Conservation (phyloP, 352 stramenopile species). For the Pythium plurisporium region DNA sequence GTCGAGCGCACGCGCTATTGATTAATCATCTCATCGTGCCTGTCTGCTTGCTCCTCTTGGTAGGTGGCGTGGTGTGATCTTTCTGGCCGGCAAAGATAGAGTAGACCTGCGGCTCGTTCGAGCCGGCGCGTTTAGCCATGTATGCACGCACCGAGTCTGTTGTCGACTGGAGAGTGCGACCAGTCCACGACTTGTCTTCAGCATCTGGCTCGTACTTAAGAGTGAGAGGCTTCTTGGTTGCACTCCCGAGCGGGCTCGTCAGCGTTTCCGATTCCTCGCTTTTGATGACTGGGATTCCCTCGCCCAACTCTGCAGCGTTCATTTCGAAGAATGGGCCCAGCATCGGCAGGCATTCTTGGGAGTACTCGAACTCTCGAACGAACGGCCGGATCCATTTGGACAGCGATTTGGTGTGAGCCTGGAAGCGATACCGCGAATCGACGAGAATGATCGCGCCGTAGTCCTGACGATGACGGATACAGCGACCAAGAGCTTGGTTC, state of each 20-base stretch:
- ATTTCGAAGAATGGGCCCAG: conserved; percentile 63
- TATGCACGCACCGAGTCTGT: conserved; percentile 32
- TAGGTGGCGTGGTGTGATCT: not conserved
- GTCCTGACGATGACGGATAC: conserved; percentile 97
- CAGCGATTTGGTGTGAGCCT: conserved; percentile 54
- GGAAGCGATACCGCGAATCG: conserved; percentile 82
- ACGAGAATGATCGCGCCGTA: conserved; percentile 97
- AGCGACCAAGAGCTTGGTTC: conserved; percentile 98
- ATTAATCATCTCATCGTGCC: conserved; percentile 12
- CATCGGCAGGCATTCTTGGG: conserved; percentile 53
- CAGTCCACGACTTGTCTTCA: conserved; percentile 1
- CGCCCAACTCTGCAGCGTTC: conserved; percentile 40
- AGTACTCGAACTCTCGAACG: conserved; percentile 68
- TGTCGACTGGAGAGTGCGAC: conserved; percentile 16
- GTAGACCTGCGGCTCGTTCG: conserved; percentile 5
- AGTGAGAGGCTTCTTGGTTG: conserved; percentile 18
- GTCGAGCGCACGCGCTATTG: not conserved
- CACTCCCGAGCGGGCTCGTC: not conserved
- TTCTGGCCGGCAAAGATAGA: conserved; percentile 17
- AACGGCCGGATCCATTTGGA: conserved; percentile 81
- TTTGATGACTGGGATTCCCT: conserved; percentile 2
- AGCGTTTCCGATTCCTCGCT: not conserved
- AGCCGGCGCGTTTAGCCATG: conserved; percentile 19
- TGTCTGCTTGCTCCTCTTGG: conserved; percentile 12
- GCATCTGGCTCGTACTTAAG: conserved; percentile 39